Evolutionary conservation across 176 grass and related monocot species (phyloP).

Genomic region (Bonia amplexicaulis): DNA sequence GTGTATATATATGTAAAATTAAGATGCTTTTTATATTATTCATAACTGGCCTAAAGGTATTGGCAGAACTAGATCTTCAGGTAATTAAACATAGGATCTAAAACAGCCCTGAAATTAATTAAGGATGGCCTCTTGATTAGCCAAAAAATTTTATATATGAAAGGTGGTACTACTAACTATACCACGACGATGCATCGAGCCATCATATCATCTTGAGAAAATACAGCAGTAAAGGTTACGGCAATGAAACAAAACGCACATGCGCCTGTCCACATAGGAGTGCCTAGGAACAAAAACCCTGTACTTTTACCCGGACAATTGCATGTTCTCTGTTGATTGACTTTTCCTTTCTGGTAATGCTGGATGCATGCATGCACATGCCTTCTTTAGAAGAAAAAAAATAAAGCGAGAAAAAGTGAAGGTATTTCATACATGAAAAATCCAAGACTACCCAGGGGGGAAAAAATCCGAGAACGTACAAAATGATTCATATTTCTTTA

Average conservation of each 20-base stretch:
- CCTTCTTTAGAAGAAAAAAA: background rate
- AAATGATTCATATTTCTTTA: background rate
- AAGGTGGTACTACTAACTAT: background rate
- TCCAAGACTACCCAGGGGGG: background rate
- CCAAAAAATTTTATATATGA: background rate
- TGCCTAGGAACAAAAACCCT: conserved; percentile 16
- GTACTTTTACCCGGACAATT: conserved; percentile 28
- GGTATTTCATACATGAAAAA: background rate
- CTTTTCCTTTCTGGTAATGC: conserved; percentile 4
- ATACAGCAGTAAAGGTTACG: conserved; percentile 35
- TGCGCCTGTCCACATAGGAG: conserved; percentile 42
- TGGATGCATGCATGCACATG: background rate
- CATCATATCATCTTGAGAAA: conserved; percentile 23
- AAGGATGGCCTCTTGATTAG: background rate
- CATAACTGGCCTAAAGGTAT: background rate
- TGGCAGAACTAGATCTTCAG: background rate
- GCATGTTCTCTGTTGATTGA: conserved; percentile 10
- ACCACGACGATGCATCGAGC: background rate
- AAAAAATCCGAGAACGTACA: background rate
- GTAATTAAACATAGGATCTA: background rate
- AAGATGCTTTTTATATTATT: background rate
- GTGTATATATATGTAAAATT: background rate
- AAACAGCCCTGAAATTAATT: background rate
- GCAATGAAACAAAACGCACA: conserved; percentile 41
- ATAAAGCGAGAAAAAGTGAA: background rate